Conservation (phyloP, 352 stramenopile species). For the Phytophthora agathidicida region DNA sequence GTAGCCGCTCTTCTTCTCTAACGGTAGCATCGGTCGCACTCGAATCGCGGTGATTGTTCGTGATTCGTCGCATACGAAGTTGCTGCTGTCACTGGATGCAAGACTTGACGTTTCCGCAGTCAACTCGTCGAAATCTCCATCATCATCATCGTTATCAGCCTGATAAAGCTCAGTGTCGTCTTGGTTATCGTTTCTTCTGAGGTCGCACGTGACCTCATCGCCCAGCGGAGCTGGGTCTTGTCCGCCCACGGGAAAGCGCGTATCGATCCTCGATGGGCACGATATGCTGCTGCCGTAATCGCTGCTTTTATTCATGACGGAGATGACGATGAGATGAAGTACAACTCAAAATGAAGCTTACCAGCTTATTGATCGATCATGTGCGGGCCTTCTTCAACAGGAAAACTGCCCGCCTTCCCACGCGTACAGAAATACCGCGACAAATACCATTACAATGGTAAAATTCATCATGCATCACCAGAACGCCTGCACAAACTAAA, state of each 20-base stretch:
- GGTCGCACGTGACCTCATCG: constrained; percentile 5
- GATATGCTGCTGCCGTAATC: neutral
- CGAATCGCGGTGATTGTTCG: constrained; percentile 76
- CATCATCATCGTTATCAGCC: constrained; percentile 14
- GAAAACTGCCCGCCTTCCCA: constrained; percentile 13
- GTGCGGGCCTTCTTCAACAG: constrained; percentile 15
- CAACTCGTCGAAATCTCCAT: constrained; percentile 23
- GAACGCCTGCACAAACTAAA: neutral
- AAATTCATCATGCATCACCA: neutral
- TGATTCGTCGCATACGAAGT: constrained; percentile 32
- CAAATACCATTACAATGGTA: too few relatives aligned
- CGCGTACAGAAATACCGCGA: constrained; percentile 28
- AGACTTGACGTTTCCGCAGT: constrained; percentile 34
- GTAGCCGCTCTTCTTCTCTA: constrained; percentile 65
- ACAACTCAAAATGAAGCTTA: neutral
- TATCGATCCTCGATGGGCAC: neutral
- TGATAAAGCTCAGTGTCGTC: constrained; percentile 19
- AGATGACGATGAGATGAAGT: neutral
- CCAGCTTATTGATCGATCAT: neutral
- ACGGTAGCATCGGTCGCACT: constrained; percentile 70
- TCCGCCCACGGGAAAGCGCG: constrained; percentile 4
- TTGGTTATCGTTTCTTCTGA: constrained; percentile 25
- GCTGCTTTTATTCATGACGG: constrained; percentile 20
- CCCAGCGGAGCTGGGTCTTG: neutral
- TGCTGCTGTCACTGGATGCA: constrained; percentile 24